Evolutionary conservation across 2,329 filamentous ascomycete species (phyloP).

Genomic region (Phialophora tarda): DNA sequence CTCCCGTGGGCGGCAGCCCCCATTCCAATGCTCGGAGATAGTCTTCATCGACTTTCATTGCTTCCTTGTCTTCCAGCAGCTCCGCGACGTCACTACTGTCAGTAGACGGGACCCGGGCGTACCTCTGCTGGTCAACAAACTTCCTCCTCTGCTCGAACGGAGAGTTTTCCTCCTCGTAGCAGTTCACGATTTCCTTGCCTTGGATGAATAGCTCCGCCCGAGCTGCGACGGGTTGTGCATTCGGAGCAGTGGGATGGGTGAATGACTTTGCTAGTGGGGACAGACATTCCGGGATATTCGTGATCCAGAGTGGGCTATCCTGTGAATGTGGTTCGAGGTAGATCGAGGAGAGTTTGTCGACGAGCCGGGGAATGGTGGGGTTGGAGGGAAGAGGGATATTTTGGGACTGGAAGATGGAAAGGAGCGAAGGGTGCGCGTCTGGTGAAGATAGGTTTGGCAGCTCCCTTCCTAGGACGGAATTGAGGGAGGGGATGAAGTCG

Average conservation of each 20-base stretch:
- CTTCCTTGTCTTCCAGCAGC: conserved; percentile 51
- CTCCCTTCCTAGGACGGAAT: conserved; percentile 67
- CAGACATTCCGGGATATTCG: conserved; percentile 85
- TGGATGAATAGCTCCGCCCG: conserved; percentile 84
- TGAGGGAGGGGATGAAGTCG: conserved; percentile 81
- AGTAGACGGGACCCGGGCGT: conserved; percentile 29
- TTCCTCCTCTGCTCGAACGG: conserved; percentile 85
- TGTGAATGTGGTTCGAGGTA: conserved; percentile 80
- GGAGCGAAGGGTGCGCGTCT: conserved; percentile 65
- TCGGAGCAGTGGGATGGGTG: conserved; percentile 62
- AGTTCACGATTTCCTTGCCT: conserved; percentile 85
- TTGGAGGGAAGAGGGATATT: conserved; percentile 57
- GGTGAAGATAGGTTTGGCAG: conserved; percentile 66
- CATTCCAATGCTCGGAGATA: conserved; percentile 86
- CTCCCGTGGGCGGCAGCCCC: conserved; percentile 91
- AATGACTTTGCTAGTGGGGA: conserved; percentile 91
- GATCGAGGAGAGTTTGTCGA: conserved; percentile 77
- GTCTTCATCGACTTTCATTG: conserved; percentile 71
- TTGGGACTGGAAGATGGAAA: conserved; percentile 60
- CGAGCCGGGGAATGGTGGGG: conserved; percentile 69
- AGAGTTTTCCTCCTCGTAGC: conserved; percentile 98
- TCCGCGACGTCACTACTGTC: conserved; percentile 47
- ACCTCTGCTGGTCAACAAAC: conserved; percentile 67
- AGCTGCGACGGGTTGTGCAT: conserved; percentile 75
- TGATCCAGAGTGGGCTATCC: conserved; percentile 78